phyloP scores from a whole-genome alignment of 441 rosid genomes.

The Dalechampia spathulata region DNA sequence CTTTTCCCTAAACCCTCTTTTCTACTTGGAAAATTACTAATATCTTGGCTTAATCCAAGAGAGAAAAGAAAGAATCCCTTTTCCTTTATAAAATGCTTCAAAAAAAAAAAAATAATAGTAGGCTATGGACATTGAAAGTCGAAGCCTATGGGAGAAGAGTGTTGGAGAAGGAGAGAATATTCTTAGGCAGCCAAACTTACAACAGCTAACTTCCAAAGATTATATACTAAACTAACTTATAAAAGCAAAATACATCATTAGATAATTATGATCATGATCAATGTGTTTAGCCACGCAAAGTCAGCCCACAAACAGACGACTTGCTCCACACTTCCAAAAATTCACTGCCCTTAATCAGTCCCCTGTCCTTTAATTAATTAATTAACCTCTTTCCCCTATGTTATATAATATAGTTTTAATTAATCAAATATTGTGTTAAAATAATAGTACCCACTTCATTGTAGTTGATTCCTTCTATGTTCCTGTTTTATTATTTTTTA shows the following conservation, averaged over 20 bases:
- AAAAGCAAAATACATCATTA: slow-evolving; percentile 59
- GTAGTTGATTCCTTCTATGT: too few species aligned
- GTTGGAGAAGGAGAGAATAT: slow-evolving; percentile 81
- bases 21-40: neutral
- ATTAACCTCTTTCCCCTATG: slow-evolving; percentile 12
- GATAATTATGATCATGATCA: slow-evolving; percentile 65
- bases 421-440: too few species aligned
- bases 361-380: slow-evolving; percentile 39
- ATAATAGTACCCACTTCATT: too few species aligned
- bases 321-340: slow-evolving; percentile 65
- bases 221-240: slow-evolving; percentile 33
- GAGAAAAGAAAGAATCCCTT: neutral
- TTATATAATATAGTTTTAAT: too few species aligned
- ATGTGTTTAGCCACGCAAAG: slow-evolving; percentile 41
- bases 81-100: neutral
- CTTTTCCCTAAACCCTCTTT: slow-evolving; percentile 32
- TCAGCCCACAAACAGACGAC: slow-evolving; percentile 85
- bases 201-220: slow-evolving; percentile 77
- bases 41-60: neutral
- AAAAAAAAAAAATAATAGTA: slow-evolving; percentile 2
- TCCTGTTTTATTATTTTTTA: too few species aligned
- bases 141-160: slow-evolving; percentile 29
- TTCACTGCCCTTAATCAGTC: slow-evolving; percentile 88
- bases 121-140: slow-evolving; percentile 33
- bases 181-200: slow-evolving; percentile 70